These are phyloP conservation scores for Beverwykella pulmonaria DNA, from an alignment of 495 filamentous ascomycete species.

Conservation along the genomic window DNA sequence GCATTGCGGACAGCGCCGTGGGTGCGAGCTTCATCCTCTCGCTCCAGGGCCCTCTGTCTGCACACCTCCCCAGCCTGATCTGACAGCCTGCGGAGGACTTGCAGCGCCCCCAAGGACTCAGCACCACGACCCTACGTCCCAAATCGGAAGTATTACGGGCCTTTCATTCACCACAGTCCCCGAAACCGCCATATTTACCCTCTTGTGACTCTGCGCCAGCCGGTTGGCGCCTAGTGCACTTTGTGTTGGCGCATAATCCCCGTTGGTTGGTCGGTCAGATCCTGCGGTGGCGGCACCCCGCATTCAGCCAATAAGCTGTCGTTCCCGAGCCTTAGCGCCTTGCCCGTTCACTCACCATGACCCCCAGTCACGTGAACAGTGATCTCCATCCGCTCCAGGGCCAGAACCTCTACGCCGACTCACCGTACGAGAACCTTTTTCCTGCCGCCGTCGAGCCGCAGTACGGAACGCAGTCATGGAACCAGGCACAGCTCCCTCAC, in stretches of 20 bases:
- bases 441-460: constrained; percentile 3
- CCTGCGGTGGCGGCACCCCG: constrained; percentile 1
- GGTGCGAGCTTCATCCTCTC: constrained; percentile 15
- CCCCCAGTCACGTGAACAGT: constrained; percentile 36
- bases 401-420: constrained; percentile 34
- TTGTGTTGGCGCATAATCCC: constrained; percentile 26
- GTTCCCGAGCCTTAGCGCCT: not conserved
- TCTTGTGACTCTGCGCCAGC: constrained; percentile 25
- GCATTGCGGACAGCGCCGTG: constrained; percentile 3
- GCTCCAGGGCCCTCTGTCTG: not conserved
- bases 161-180: constrained; percentile 6
- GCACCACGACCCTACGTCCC: constrained; percentile 18
- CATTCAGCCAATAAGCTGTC: constrained; percentile 23
- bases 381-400: constrained; percentile 24
- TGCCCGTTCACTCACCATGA: constrained; percentile 23
- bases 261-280: not conserved
- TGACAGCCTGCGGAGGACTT: not conserved
- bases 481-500: constrained; percentile 10
- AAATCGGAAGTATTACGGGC: constrained; percentile 29
- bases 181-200: constrained; percentile 11
- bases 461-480: constrained; percentile 20
- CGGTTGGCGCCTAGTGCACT: constrained; percentile 28
- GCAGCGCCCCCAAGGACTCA: constrained; percentile 19
- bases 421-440: constrained; percentile 22
- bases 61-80: not conserved